A percentile compares a stretch with the other conserved stretches of the same genome.
These are phyloP conservation scores for Parmelia sp. DNA, from an alignment of 495 filamentous ascomycete genomes.

Conservation along the genomic window DNA sequence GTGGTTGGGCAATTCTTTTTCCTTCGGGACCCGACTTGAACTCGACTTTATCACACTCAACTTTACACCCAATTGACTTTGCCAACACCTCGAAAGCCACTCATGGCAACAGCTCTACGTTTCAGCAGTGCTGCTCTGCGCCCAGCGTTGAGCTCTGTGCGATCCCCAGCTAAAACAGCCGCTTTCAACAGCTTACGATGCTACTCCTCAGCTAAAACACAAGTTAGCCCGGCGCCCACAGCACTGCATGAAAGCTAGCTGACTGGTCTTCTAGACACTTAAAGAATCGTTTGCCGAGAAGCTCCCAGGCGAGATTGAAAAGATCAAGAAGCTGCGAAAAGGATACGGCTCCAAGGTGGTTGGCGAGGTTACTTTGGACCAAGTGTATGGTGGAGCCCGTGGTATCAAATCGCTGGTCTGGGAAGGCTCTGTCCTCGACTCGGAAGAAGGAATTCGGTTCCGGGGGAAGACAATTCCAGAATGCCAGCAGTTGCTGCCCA, in stretches of 20 bases:
- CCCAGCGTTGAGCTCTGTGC: conserved; percentile 56
- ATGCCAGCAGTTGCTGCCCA: conserved; percentile 94
- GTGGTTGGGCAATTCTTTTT: conserved; percentile 5
- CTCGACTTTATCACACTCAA: background rate
- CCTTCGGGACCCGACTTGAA: background rate
- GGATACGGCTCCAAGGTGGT: conserved; percentile 91
- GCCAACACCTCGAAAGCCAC: conserved; percentile 19
- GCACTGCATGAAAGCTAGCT: conserved; percentile 24
- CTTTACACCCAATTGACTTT: conserved; percentile 10
- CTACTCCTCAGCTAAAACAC: conserved; percentile 82
- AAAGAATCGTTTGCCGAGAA: conserved; percentile 98
- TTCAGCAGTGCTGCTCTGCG: conserved; percentile 69
- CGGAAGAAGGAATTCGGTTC: conserved; percentile 98
- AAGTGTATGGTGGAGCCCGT: conserved; percentile 98
- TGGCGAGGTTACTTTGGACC: conserved; percentile 97
- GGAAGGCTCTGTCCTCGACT: conserved; percentile 98
- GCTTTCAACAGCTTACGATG: conserved; percentile 76
- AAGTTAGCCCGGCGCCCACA: conserved; percentile 51
- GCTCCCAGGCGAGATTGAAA: conserved; percentile 91
- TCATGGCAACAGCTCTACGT: conserved; percentile 74
- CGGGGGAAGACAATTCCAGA: conserved; percentile 97
- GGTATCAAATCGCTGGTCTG: conserved; percentile 97
- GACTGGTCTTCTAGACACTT: conserved; percentile 59
- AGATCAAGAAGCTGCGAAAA: conserved; percentile 97
- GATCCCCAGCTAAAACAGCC: conserved; percentile 51